A percentile compares a stretch with the other conserved stretches of the same genome.
phyloP scores from a whole-genome alignment of 2,329 filamentous ascomycete species.

The Penicillium sp. region DNA sequence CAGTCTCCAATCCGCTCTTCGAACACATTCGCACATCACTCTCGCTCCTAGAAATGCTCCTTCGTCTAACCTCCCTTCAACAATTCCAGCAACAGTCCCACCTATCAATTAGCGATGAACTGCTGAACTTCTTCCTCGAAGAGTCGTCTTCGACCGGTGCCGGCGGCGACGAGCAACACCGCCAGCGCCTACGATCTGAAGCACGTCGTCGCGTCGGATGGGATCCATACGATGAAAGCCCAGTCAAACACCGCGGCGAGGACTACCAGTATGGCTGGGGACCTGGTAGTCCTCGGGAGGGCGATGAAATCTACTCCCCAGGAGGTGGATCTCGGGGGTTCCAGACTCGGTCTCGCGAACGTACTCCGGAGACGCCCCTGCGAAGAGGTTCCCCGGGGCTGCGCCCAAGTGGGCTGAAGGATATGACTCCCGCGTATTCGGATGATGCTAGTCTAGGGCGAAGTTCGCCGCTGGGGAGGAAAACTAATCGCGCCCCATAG shows the following conservation, averaged over 20 bases:
- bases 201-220: constrained; percentile 66
- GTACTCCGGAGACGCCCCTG: constrained; percentile 34
- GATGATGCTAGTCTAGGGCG: constrained; percentile 19
- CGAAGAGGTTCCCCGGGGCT: constrained; percentile 25
- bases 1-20: constrained; percentile 51
- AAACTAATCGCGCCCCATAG: constrained; percentile 28
- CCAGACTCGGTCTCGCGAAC: constrained; percentile 35
- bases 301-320: constrained; percentile 32
- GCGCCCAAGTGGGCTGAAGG: constrained; percentile 24
- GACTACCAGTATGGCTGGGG: constrained; percentile 59
- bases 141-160: constrained; percentile 68
- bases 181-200: constrained; percentile 61
- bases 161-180: constrained; percentile 61
- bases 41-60: constrained; percentile 84
- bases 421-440: constrained; percentile 24
- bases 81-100: constrained; percentile 91
- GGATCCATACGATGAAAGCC: constrained; percentile 71
- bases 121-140: constrained; percentile 82
- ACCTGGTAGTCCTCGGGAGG: constrained; percentile 27
- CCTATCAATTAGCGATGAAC: constrained; percentile 84
- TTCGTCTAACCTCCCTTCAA: constrained; percentile 82
- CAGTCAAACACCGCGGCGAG: constrained; percentile 65
- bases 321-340: constrained; percentile 27
- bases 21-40: constrained; percentile 64
- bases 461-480: constrained; percentile 39